Percentiles rank a stretch among this genome's conserved stretches.
phyloP scores from a whole-genome alignment of 352 stramenopile species.

The Phytophthora podocarpi region DNA sequence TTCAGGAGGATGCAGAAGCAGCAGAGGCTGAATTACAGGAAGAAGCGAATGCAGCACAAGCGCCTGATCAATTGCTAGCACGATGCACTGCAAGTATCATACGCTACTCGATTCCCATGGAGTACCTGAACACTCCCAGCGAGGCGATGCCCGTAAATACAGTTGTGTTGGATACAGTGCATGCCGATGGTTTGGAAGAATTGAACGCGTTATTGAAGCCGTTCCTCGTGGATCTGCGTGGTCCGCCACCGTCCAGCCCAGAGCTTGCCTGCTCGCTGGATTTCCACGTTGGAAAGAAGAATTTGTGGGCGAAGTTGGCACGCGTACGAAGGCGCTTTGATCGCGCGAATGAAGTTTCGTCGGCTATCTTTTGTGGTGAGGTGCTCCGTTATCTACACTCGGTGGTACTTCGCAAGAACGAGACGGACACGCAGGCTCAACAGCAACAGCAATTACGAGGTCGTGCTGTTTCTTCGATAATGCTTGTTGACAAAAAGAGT shows the following conservation, averaged over 20 bases:
- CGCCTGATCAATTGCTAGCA: conserved; percentile 52
- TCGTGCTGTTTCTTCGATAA: conserved; percentile 58
- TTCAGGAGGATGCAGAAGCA: conserved; percentile 51
- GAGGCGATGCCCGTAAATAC: conserved; percentile 67
- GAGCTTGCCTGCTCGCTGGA: conserved; percentile 56
- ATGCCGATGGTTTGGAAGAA: conserved; percentile 53
- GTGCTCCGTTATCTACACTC: conserved; percentile 71
- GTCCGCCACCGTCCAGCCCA: conserved; percentile 30
- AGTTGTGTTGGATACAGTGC: conserved; percentile 46
- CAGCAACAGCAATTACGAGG: conserved; percentile 48
- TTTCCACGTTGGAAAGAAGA: conserved; percentile 64
- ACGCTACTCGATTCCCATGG: conserved; percentile 54
- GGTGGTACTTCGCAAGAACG: conserved; percentile 71
- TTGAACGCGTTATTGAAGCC: conserved; percentile 55
- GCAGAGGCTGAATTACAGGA: conserved; percentile 34
- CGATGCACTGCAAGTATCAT: conserved; percentile 57
- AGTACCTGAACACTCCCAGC: conserved; percentile 56
- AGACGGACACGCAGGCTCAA: conserved; percentile 61
- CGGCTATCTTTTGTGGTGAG: conserved; percentile 68
- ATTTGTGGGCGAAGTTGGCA: conserved; percentile 51
- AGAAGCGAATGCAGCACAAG: conserved; percentile 23
- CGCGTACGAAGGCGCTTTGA: conserved; percentile 62
- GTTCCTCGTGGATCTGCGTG: conserved; percentile 59
- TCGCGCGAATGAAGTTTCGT: conserved; percentile 64
- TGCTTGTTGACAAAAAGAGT: conserved; percentile 47